These are phyloP conservation scores for Gillenia trifoliata DNA, from an alignment of 306 rosid species.

Conservation along the genomic window DNA sequence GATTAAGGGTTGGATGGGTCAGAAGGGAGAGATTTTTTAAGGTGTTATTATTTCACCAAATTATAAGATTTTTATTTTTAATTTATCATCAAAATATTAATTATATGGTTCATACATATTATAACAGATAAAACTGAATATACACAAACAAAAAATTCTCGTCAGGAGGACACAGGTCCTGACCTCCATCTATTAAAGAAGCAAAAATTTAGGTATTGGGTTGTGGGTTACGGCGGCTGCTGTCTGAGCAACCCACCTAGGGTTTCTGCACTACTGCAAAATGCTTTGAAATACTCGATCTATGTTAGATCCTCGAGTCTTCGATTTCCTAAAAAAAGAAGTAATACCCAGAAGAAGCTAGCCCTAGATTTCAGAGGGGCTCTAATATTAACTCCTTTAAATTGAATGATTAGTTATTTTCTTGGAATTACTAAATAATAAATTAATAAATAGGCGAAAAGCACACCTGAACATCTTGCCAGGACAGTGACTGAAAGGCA, in stretches of 20 bases:
- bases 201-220: conserved; percentile 13
- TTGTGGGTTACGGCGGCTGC: conserved; percentile 65
- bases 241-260: conserved; percentile 25
- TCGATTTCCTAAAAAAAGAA: conserved; percentile 29
- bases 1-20: conserved; percentile 12
- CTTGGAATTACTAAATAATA: neutral
- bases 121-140: no score
- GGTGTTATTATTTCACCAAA: neutral
- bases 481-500: conserved; percentile 85
- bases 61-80: no score
- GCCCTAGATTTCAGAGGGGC: conserved; percentile 33
- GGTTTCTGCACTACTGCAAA: conserved; percentile 37
- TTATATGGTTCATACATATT: no score
- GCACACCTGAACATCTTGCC: conserved; percentile 79
- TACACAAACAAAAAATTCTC: neutral
- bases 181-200: conserved; percentile 3
- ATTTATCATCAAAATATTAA: no score
- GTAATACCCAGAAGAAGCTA: conserved; percentile 19
- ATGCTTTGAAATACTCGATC: conserved; percentile 33
- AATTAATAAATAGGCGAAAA: neutral
- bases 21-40: conserved; percentile 30
- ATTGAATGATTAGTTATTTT: neutral
- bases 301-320: conserved; percentile 16
- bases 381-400: neutral
- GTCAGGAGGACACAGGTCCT: neutral